Base-by-base conservation (phyloP, 345 rosid species). In the Eucalyptus globulus region DNA sequence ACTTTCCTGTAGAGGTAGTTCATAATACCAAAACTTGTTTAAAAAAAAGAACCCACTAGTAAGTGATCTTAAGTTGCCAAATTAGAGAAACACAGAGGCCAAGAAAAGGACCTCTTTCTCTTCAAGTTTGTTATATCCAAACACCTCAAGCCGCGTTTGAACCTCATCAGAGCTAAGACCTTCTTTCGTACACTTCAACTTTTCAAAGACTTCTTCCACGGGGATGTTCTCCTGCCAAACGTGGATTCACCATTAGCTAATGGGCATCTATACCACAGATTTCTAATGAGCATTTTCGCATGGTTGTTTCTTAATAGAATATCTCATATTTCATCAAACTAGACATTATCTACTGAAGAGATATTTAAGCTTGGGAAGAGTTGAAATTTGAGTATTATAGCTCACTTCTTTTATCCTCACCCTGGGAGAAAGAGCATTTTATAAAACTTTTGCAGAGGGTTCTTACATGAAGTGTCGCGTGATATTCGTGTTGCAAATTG, bases 71-170 rank as follows among this genome's bases (percentile, higher is more conserved):
- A 26, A 17, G 40, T 49, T 87, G 62, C 86, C 24, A 87, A 51
- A 45, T 50, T 29, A 65, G 51, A n/a, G 80, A 80, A 49, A 44
- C 31, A 13, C 26, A 50, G 26, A 85, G 6, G 34, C 11, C 16
- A 72, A 17, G 37, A 22, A 87, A 62, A 49, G 49, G 67, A 93
- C 95, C 94, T 89, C 90, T 91, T 94, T 95, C 93, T 94, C 97
- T 91, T 95, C 95, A 87, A 95, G 93, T 86, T 94, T 94, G 91
- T 94, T 95, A 80, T 92, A 87, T 5, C 97, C 96, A 89, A 95
- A 95, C 72, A 94, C 87, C 83, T 92, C 90, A 88, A 94, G 85
- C 80, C 97, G 88, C 86, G 51, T 87, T 88, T 93, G 90, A 86
- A 91, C 94, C 67, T 94, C 96, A 85, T 92, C 91, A 26, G 90